Evolutionary conservation across 139 green algal genomes (phyloP), one percentile per base, ranked within the genome.

Genomic region (Gonium pectorale): DNA sequence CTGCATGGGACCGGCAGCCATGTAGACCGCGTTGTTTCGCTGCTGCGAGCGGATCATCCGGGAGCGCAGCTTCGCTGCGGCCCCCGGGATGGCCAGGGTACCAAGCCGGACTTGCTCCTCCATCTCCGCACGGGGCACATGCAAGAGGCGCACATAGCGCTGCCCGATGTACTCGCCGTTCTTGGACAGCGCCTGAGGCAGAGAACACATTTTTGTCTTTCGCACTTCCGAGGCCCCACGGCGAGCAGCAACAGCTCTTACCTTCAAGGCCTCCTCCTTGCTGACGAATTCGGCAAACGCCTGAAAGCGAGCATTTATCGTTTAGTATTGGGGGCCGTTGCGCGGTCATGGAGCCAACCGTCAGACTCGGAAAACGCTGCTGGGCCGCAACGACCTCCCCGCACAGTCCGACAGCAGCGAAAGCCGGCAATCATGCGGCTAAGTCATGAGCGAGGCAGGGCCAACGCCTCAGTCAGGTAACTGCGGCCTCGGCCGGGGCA

Each of bases 81-180:
- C 86, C 1, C 91, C 91, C 6, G 91, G 91, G 43, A 94, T 90
- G 2, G 91, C 91, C 19, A 92, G 69, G 0, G 91, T 94, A 38
- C 91, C 91, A 6, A 94, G 71, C 21, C 88, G 71, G 9, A 93
- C 89, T 79, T 95, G 92, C 80, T 94, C 89, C 80, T 93, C 90
- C 92, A 95, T 94, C 59, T 95, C 92, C 19, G 91, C 82, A 38
- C 91, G 90, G 0, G 92, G 91, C 15, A 95, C 92, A 51, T 93
- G 92, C 70, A 95, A 80, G 54, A 95, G 87, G 21, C 92, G 88
- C 40, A 95, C 92, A 56, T 95, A 95, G 35, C 92, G 91, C 54
- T 95, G 90, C 2, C 92, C 92, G 27, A 95, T 91, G 80, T 92
- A 95, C 40, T 94, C 87, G 0, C 92, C 92, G 72, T 95, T 95